phyloP scores from a whole-genome alignment of 495 filamentous ascomycete genomes.

The Podospora conica region DNA sequence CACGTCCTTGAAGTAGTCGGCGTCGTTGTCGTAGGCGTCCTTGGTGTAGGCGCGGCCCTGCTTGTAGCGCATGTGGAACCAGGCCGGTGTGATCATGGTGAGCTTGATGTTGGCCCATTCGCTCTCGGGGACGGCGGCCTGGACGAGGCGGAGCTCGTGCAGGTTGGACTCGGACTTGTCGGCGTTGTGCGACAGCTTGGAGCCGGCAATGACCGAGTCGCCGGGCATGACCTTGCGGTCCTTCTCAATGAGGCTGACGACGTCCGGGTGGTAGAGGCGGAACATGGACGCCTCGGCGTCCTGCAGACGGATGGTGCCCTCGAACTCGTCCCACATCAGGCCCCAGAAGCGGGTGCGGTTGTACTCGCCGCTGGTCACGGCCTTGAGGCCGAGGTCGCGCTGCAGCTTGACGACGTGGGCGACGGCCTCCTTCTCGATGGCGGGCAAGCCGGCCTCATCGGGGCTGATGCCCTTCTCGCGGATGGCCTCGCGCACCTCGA shows the following conservation, averaged over 20 bases:
- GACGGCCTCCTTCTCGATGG: constrained; percentile 60
- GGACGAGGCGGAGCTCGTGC: constrained; percentile 61
- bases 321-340: constrained; percentile 68
- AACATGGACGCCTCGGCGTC: constrained; percentile 65
- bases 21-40: constrained; percentile 57
- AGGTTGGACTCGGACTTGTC: constrained; percentile 60
- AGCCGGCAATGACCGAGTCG: constrained; percentile 65
- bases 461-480: constrained; percentile 52
- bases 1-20: constrained; percentile 69
- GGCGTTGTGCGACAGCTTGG: constrained; percentile 63
- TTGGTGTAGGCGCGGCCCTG: constrained; percentile 62
- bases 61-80: constrained; percentile 66
- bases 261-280: constrained; percentile 70
- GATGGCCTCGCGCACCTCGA: constrained; percentile 54
- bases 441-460: constrained; percentile 46
- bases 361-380: constrained; percentile 72
- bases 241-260: constrained; percentile 59
- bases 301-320: constrained; percentile 57
- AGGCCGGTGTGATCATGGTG: constrained; percentile 61
- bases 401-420: constrained; percentile 60
- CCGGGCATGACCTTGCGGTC: constrained; percentile 62
- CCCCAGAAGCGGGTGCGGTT: constrained; percentile 59
- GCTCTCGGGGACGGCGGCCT: constrained; percentile 51
- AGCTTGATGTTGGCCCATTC: constrained; percentile 63
- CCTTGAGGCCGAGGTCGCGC: constrained; percentile 58